These are phyloP conservation scores for Phytopythium litorale DNA, from an alignment of 352 stramenopile genomes.

Conservation along the genomic window DNA sequence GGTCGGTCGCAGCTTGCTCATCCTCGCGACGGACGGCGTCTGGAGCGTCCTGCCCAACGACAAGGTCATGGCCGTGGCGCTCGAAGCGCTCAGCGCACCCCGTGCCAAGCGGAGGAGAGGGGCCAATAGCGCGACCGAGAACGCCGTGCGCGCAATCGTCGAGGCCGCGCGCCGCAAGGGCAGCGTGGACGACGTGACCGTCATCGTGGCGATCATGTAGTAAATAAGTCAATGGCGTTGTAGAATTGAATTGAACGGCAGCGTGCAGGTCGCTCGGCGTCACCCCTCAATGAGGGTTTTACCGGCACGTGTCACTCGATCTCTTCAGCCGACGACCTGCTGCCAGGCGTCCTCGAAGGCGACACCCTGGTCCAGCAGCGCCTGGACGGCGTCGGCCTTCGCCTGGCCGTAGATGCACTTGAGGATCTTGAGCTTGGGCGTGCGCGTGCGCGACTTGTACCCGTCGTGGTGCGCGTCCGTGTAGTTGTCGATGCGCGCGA, in stretches of 20 bases:
- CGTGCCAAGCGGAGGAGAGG: conserved; percentile 11
- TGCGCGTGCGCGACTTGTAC: conserved; percentile 36
- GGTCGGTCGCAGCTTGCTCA: conserved; percentile 38
- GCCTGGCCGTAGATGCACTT: conserved; percentile 52
- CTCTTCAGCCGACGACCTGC: conserved; percentile 17
- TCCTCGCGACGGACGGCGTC: conserved; percentile 74
- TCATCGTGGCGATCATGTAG: conserved; percentile 52
- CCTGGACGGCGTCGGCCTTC: conserved; percentile 31
- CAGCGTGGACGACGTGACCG: conserved; percentile 65
- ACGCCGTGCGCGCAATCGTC: conserved; percentile 48
- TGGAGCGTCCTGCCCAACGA: conserved; percentile 67
- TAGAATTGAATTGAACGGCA: conserved; percentile 1
- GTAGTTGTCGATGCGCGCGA: conserved; percentile 48
- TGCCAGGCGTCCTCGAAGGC: conserved; percentile 45
- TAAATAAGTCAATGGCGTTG: neutral
- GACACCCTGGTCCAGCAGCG: conserved; percentile 33
- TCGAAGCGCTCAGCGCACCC: conserved; percentile 33
- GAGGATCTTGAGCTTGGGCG: conserved; percentile 45
- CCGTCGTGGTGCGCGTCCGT: conserved; percentile 42
- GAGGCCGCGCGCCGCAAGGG: conserved; percentile 41
- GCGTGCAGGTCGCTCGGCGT: neutral
- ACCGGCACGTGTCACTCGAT: neutral
- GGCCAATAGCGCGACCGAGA: conserved; percentile 23
- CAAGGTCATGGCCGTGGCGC: conserved; percentile 45
- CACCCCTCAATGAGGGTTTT: neutral